Evolutionary conservation across 352 stramenopile genomes (phyloP), one percentile per base, ranked within the genome.

Genomic region (Aphanomyces invadans): DNA sequence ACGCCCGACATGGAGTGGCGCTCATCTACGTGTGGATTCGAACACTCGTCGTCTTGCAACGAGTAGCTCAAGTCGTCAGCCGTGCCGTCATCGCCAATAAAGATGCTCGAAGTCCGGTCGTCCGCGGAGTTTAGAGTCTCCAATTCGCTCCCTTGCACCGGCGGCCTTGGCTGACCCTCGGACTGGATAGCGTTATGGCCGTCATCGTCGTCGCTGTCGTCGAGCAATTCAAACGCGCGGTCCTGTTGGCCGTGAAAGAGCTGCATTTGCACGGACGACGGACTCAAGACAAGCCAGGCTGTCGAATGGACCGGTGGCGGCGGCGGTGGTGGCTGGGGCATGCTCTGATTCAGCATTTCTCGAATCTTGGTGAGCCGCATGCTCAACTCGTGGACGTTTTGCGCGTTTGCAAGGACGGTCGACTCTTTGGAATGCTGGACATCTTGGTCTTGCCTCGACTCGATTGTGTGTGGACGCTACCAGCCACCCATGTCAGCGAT

Each of bases 341-440:
- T 32, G 23, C 29, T 57, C 29, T 57, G 49, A n/a, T 57, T 57
- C 21, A 57, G 49, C 49, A 28, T 57, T 11, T 29, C 49, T 29
- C 49, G 49, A 38, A 57, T 57, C n/a, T 33, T n/a, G 7, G 49
- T 32, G 0, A 57, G 25, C 19, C 49, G 19, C 25, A 28, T 2
- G 36, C 21, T 33, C 17, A 57, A 33, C 36, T 57, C 49, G 7
- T 57, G 49, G 21, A 57, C 49, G 17, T 32, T 32, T 38, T 54
- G 0, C 15, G 21, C 39, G 39, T 48, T n/a, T 48, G 39, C 39
- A n/a, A n/a, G n/a, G n/a, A n/a, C n/a, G n/a, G n/a, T n/a, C n/a
- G n/a, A n/a, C n/a, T n/a, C n/a, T n/a, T n/a, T n/a, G n/a, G n/a
- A n/a, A n/a, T n/a, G n/a, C n/a, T n/a, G n/a, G n/a, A n/a, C n/a